Evolutionary conservation across 192 early-diverging fungal species (phyloP), one percentile per base, ranked within the genome.

Genomic region (Backusella westeae): DNA sequence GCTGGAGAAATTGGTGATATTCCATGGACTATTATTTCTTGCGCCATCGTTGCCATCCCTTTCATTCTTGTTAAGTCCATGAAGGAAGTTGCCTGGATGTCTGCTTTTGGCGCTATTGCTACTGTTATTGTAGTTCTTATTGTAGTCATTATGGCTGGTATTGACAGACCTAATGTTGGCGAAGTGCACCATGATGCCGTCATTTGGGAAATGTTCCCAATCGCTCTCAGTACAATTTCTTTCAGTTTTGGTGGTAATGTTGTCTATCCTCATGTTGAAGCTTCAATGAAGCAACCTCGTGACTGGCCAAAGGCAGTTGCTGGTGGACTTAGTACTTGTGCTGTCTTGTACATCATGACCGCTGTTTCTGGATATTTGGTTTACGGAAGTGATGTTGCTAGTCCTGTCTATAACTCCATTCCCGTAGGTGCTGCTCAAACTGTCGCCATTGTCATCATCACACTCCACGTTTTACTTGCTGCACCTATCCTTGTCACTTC

Each of bases 201-300:
- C 34, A 82, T 87, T 14, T 80, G 80, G 71, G 56, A 82, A 32
- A 85, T 87, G 66, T 86, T 94, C 63, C 90, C 91, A 1, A 78
- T 87, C 23, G 88, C 91, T 1, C 71, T 94, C 5, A 88, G 88
- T 14, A 89, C 90, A 15, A 86, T 94, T 46, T 87, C 84, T 26
- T 92, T 92, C 71, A 88, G 87, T 23, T 94, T 90, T 53, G 86
- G 87, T 38, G 92, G 92, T 36, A 94, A 92, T 77, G 87, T 90
- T 36, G 89, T 92, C 32, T 94, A 90, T 77, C 86, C 90, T 53
- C 88, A 94, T 69, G 88, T 92, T 4, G 90, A 94, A 76, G 82
- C 84, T 5, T 85, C 88, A 35, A 90, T 94, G 90, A 79, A 84
- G 29, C 78, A 85, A 34, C 92, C 90, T 36, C 68, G 73, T 12